Base-by-base conservation (phyloP, 2,329 filamentous ascomycete species). In the Fusarium subtropicale region DNA sequence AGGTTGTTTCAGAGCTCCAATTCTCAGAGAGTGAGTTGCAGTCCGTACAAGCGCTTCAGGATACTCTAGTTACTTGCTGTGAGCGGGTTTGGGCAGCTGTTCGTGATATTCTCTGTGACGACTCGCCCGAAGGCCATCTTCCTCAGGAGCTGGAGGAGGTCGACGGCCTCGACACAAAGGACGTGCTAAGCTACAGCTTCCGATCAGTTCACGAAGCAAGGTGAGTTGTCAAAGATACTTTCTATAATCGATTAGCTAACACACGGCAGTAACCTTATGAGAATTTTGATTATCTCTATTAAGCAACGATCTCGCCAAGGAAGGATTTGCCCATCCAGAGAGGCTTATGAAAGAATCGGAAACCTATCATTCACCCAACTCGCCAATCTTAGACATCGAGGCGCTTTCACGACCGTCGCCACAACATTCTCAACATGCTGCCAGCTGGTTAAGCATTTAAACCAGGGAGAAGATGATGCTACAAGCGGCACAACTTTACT, bases 141-240 rank as follows among this genome's bases (percentile, higher is more conserved):
- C 91, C 90, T 0, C 89, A 94, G 53, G 92, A 95, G 28, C 78
- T 93, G n/a, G 88, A 92, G 55, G 90, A 91, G 34, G 81, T 88
- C 18, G 86, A 91, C 7, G 91, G 90, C 1, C 84, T 93, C 3
- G 90, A 92, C 53, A 94, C 93, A 1, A 98, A 97, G 76, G 93
- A 97, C 73, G 86, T 97, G 20, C 81, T 99, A 47, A 98, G 95
- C 69, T 99, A 96, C 78, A 97, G 94, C 66, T 99, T 97, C 86
- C 89, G 96, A 72, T 93, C 94, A 8, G 85, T 97, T n/a, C 95
- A 97, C 66, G 96, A 99, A 80, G 93, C 94, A 26, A 97, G 93
- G 91, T 93, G 81, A 46, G 42, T 36, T 26, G 5, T 13, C 11
- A 15, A 64, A 80, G 57, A 63, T 5, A 12, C 26, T 47, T 16